A percentile compares a stretch with the other conserved stretches of the same genome.
These are phyloP conservation scores for Leccinum boreale DNA, from an alignment of 768 basidiomycete species.

Conservation along the genomic window DNA sequence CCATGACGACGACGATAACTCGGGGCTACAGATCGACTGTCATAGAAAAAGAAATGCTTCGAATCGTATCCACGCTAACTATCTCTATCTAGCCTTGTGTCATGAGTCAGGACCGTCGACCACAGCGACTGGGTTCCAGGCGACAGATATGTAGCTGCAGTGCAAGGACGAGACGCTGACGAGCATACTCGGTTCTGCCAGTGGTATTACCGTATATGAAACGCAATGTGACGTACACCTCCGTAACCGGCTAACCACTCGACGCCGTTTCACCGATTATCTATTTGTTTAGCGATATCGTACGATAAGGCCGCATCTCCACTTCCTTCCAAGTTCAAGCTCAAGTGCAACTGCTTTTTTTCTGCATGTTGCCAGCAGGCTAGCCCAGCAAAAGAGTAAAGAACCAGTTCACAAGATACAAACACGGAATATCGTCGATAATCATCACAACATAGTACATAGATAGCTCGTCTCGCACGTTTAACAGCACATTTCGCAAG, in stretches of 20 bases:
- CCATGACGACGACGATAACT: no score
- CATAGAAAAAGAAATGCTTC: no score
- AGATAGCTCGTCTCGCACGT: background rate
- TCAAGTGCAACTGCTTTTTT: background rate
- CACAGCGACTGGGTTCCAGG: no score
- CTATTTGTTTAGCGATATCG: background rate
- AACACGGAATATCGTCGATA: conserved; percentile 1
- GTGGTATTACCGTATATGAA: no score
- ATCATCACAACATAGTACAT: conserved; percentile 9
- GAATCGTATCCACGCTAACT: no score
- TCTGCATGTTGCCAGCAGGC: background rate
- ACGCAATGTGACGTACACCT: background rate
- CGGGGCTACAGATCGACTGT: background rate
- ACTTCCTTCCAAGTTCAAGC: background rate
- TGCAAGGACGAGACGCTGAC: no score
- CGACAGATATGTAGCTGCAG: no score
- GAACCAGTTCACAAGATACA: conserved; percentile 8
- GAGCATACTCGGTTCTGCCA: no score
- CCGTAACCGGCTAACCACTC: background rate
- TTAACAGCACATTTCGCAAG: conserved; percentile 76
- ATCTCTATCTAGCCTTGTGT: no score
- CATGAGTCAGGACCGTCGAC: no score
- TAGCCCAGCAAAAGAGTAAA: background rate
- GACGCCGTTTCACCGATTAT: background rate
- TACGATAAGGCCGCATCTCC: background rate